These are phyloP conservation scores for Rehmannia glutinosa DNA, from an alignment of 257 asterid genomes.

Conservation along the genomic window DNA sequence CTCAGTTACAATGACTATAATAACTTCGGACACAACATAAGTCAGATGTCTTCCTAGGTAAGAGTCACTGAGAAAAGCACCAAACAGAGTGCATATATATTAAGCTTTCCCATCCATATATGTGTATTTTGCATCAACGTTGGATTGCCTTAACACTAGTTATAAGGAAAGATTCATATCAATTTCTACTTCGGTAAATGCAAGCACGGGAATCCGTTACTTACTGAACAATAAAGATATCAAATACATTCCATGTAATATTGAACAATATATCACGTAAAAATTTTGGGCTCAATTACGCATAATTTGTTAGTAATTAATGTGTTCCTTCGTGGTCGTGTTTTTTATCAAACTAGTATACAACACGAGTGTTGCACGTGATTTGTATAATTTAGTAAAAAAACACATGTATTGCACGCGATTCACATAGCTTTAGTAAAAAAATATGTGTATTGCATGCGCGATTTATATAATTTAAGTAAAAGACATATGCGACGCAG, in stretches of 20 bases:
- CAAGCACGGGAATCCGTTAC: constrained; percentile 62
- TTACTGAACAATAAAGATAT: constrained; percentile 26
- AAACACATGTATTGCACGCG: too few relatives aligned
- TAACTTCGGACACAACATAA: constrained; percentile 42
- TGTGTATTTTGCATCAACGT: constrained; percentile 58
- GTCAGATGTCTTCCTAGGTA: constrained; percentile 56
- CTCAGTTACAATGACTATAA: constrained; percentile 46
- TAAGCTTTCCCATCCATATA: constrained; percentile 63
- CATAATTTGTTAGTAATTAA: too few relatives aligned
- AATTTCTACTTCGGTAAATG: constrained; percentile 61
- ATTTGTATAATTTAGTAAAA: too few relatives aligned
- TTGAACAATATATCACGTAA: background rate
- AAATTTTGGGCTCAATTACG: too few relatives aligned
- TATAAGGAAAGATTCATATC: constrained; percentile 58
- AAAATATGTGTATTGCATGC: too few relatives aligned
- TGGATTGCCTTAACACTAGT: constrained; percentile 52
- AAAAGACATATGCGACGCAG: too few relatives aligned
- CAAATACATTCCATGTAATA: background rate
- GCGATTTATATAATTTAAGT: too few relatives aligned
- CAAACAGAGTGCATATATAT: constrained; percentile 46
- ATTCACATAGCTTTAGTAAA: too few relatives aligned
- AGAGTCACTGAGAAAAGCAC: constrained; percentile 65
- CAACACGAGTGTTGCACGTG: too few relatives aligned
- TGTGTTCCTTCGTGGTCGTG: too few relatives aligned
- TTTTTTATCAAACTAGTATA: too few relatives aligned